Evolutionary conservation across 441 rosid genomes (phyloP).

Genomic region (Croton laevigatus): DNA sequence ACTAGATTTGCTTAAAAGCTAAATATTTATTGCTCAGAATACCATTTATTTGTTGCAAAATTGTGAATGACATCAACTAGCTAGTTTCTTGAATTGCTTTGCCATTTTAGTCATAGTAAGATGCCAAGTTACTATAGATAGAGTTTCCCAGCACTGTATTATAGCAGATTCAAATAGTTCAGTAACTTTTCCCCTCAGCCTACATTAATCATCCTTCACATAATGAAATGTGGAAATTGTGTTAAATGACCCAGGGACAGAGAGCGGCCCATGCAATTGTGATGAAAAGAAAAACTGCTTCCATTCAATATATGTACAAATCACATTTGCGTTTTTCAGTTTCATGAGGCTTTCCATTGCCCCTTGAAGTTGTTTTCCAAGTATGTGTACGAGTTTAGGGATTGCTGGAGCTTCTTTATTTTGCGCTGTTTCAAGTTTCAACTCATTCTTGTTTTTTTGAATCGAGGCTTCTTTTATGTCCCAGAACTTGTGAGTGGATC

Average conservation of each 20-base stretch:
- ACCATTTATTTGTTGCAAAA: not conserved
- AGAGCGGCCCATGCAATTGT: not conserved
- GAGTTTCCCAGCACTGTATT: constrained; percentile 3
- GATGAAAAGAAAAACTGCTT: not conserved
- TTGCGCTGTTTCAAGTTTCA: not conserved
- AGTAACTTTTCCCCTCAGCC: not conserved
- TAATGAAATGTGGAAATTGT: not conserved
- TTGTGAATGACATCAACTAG: not conserved
- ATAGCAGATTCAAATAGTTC: not conserved
- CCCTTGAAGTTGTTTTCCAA: not conserved
- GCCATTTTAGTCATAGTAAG: not conserved
- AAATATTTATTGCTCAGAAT: not conserved
- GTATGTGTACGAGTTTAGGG: not conserved
- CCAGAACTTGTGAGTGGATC: not conserved
- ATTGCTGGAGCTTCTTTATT: constrained; percentile 2
- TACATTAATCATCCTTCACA: not conserved
- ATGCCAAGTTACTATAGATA: not conserved
- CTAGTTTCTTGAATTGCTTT: constrained; percentile 10
- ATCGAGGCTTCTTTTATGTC: not conserved
- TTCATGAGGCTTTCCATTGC: not conserved
- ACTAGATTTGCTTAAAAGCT: not conserved
- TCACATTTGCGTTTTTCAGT: not conserved
- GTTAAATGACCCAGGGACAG: not conserved
- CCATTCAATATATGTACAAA: not conserved
- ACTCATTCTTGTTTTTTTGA: too few species aligned